Base-by-base conservation (phyloP, 129 eudicot species). In the Deinandra increscens region DNA sequence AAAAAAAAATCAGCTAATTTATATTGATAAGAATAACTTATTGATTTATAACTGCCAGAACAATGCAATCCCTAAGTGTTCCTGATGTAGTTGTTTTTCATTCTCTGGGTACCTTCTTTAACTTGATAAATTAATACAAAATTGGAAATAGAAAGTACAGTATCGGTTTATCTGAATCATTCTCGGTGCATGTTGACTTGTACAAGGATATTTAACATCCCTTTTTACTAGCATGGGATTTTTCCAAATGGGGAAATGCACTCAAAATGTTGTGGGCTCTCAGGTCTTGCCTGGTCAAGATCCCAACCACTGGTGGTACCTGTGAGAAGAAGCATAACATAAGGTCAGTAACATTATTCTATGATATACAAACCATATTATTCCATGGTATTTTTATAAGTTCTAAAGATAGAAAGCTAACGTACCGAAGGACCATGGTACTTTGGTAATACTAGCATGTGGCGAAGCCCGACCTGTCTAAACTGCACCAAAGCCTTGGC, bases 401-500 rank as follows among this genome's bases (percentile, higher is more conserved):
- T 42, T 56, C 4, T 7, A 19, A 19, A 44, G 42, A 9, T 61
- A 31, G 5, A 20, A 62, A 49, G 39, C 17, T 46, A 50, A 77
- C 87, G 83, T 68, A 94, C 97, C 83, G 87, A 88, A 4, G 80
- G 75, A 26, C 82, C 95, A 62, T 89, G 92, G 75, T 78, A 87
- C 79, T 85, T 89, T 11, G 95, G 97, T 62, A 93, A 79, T 60
- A 94, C 71, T 69, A 94, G 88, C 96, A 94, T 81, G 70, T 94
- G 99, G 12, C 99, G 87, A n/a, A 94, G 96, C 34, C 90, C 99
- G 19, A 89, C 95, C 63, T 89, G 93, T 80, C 99, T 82, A 71
- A 94, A 94, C 42, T 87, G 96, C 76, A 94, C 93, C 87, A 94
- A 48, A 7, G 99, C 99, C 84, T 94, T 93, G 9, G 99, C 99